These are phyloP conservation scores for Physcomitrium patens DNA, from an alignment of 225 moss, liverwort and hornwort genomes.

Conservation along the genomic window DNA sequence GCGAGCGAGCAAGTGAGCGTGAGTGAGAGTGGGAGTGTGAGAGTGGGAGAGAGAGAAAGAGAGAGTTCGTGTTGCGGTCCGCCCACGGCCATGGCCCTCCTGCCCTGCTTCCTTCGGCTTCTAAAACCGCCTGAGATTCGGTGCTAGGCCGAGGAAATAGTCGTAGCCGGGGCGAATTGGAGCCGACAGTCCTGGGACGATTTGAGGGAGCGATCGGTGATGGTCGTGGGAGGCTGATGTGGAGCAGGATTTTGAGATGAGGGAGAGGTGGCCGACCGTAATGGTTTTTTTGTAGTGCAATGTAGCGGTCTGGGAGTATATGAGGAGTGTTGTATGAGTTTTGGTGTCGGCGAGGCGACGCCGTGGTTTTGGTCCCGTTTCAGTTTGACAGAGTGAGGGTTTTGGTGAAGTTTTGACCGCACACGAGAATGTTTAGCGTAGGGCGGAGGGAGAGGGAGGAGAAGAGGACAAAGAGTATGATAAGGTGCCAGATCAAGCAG, in stretches of 20 bases:
- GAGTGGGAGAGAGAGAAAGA: background rate
- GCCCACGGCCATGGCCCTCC: conserved; percentile 40
- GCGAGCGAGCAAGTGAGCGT: background rate
- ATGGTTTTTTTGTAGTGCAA: conserved; percentile 28
- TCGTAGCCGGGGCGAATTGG: conserved; percentile 9
- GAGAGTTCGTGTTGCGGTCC: background rate
- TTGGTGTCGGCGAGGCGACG: background rate
- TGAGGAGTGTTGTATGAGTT: background rate
- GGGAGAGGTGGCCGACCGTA: background rate
- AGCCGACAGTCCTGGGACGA: conserved; percentile 22
- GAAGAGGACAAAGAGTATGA: conserved; percentile 50
- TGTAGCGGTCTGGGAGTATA: conserved; percentile 35
- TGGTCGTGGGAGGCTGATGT: background rate
- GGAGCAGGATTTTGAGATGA: background rate
- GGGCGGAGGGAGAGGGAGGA: conserved; percentile 30
- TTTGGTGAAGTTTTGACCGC: conserved; percentile 26
- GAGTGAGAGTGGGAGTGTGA: background rate
- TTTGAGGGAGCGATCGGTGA: background rate
- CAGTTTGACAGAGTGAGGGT: background rate
- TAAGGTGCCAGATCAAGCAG: conserved; percentile 43
- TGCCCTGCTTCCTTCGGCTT: conserved; percentile 38
- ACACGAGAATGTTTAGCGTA: conserved; percentile 40
- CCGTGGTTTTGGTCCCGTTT: background rate
- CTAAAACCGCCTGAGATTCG: conserved; percentile 49
- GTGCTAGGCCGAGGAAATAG: conserved; percentile 5